Percentiles rank a stretch among this genome's conserved stretches.
Evolutionary conservation across 805 yeast genomes (phyloP).

Genomic region (Hanseniaspora lachancei): DNA sequence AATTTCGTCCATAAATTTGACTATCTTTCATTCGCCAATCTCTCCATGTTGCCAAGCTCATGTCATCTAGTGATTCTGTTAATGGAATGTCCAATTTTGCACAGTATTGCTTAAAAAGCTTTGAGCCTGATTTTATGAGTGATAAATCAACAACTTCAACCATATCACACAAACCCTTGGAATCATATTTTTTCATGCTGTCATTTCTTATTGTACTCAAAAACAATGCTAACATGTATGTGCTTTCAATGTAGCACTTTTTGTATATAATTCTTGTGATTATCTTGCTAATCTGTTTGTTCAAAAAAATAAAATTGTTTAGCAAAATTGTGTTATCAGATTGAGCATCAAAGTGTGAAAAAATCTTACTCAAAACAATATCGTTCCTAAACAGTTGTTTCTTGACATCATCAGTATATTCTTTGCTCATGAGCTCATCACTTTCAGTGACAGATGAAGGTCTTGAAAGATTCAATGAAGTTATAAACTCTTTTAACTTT

Average conservation of each 20-base stretch:
- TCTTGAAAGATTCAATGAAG: background rate
- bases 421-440: background rate
- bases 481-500: slow-evolving; percentile 1
- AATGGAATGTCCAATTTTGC: background rate
- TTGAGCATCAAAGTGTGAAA: background rate
- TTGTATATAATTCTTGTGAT: slow-evolving; percentile 45
- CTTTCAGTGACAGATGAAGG: background rate
- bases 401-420: background rate
- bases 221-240: slow-evolving; percentile 71
- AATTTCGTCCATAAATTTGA: slow-evolving; percentile 42
- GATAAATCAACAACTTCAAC: slow-evolving; percentile 53
- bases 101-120: slow-evolving; percentile 1
- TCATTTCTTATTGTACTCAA: slow-evolving; percentile 43
- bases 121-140: slow-evolving; percentile 29
- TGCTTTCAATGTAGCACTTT: slow-evolving; percentile 45
- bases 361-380: background rate
- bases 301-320: slow-evolving; percentile 35
- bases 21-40: slow-evolving; percentile 76
- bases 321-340: slow-evolving; percentile 29
- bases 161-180: slow-evolving; percentile 42
- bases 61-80: slow-evolving; percentile 14
- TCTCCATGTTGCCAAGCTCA: slow-evolving; percentile 70
- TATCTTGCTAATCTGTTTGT: slow-evolving; percentile 36
- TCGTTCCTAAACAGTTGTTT: background rate
- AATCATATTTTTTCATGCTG: background rate